phyloP scores from a whole-genome alignment of 129 eudicot genomes.

The Centrapalus pauciflorus region DNA sequence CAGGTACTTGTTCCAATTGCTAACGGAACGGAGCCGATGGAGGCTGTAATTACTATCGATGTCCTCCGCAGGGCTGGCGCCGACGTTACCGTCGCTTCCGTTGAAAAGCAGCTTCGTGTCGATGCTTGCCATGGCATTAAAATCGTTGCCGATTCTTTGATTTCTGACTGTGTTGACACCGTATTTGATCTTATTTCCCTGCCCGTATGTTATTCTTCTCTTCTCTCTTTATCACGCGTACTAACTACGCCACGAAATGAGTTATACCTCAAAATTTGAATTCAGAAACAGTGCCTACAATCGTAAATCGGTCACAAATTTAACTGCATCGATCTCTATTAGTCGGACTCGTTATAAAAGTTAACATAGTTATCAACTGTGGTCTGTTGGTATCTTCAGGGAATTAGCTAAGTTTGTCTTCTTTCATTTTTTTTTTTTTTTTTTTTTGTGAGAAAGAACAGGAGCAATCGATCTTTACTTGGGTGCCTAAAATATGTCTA shows the following conservation, averaged over 20 bases:
- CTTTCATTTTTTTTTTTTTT: neutral
- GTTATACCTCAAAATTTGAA: neutral
- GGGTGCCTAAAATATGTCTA: too few species aligned
- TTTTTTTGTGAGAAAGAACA: neutral
- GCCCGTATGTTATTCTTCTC: slow-evolving; percentile 44
- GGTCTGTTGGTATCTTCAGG: neutral
- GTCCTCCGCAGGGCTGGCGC: slow-evolving; percentile 89
- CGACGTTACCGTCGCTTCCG: slow-evolving; percentile 97
- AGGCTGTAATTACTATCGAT: slow-evolving; percentile 77
- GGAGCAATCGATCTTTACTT: neutral
- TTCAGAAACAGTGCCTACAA: neutral
- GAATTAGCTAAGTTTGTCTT: neutral
- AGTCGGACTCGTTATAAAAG: neutral
- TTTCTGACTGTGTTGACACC: slow-evolving; percentile 62
- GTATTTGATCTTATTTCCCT: slow-evolving; percentile 75
- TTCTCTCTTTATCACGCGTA: neutral
- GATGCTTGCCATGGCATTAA: slow-evolving; percentile 82
- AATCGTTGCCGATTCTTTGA: slow-evolving; percentile 75
- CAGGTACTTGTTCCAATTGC: slow-evolving; percentile 96
- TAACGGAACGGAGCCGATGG: slow-evolving; percentile 94
- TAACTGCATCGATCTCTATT: neutral
- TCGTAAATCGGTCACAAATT: neutral
- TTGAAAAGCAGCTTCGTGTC: slow-evolving; percentile 61
- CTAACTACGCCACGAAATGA: neutral
- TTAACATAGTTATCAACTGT: neutral